Evolutionary conservation across 1,284 basidiomycete species (phyloP).

Genomic region (Rhizoctonia solani): DNA sequence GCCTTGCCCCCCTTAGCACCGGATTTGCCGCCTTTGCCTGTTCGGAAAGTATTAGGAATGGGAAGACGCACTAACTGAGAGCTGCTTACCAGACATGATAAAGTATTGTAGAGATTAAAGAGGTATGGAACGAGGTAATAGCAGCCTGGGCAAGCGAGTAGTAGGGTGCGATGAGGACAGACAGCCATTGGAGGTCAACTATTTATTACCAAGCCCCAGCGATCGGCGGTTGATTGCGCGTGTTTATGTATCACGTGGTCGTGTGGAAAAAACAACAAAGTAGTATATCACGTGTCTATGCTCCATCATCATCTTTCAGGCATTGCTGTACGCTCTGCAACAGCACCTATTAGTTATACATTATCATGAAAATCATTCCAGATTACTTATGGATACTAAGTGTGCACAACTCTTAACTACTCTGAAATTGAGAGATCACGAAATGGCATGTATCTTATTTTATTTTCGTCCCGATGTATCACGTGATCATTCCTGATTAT

Average conservation of each 20-base stretch:
- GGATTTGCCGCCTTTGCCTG: constrained; percentile 61
- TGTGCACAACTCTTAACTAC: too few species aligned
- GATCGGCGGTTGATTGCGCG: background rate
- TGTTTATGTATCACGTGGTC: background rate
- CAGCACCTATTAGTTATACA: too few species aligned
- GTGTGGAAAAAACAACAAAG: constrained; percentile 15
- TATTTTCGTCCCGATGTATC: constrained; percentile 8
- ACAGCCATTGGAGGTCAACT: constrained; percentile 20
- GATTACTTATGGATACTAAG: too few species aligned
- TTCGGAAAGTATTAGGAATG: constrained; percentile 34
- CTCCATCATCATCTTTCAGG: too few species aligned
- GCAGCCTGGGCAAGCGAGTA: too few species aligned
- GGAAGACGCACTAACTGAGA: background rate
- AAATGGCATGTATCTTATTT: constrained; percentile 20
- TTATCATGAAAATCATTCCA: too few species aligned
- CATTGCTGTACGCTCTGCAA: too few species aligned
- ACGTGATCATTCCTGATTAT: constrained; percentile 11
- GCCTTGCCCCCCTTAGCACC: constrained; percentile 59
- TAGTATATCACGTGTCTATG: too few species aligned
- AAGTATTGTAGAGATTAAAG: constrained; percentile 31
- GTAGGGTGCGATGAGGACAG: constrained; percentile 37
- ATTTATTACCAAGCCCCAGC: constrained; percentile 23
- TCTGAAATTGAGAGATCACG: background rate
- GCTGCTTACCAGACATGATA: constrained; percentile 55
- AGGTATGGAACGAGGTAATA: too few species aligned